Base-by-base conservation (phyloP, 345 rosid genomes). In the Dimocarpus longan region DNA sequence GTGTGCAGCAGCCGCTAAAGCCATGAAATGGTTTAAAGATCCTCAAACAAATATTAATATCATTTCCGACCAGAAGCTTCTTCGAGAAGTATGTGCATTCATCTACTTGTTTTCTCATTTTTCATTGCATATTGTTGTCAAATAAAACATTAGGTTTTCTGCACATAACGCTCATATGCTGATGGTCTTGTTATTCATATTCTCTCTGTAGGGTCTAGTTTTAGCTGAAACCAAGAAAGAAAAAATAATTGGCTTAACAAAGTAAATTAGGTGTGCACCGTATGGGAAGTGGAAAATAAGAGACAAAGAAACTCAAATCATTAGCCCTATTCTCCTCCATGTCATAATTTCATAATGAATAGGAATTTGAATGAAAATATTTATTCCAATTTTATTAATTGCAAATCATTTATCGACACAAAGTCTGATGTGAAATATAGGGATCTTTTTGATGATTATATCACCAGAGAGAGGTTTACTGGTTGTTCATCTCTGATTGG, bases 11-110 rank as follows among this genome's bases (percentile, higher is more conserved):
- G 98, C 99, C 66, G 88, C 80, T 72, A 96, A 91, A 79, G 80
- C 99, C 67, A 94, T 96, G 22, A 82, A 86, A 82, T 93, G 98
- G 98, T 93, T 90, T 84, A 94, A 88, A 83, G 91, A 96, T 87
- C 94, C 97, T 79, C 84, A 76, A 80, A 87, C 92, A 70, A 96
- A 94, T 78, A 80, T 52, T 80, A 96, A 96, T 79, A 78, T 94
- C 59, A 79, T 44, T 74, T 71, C 92, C 75, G 89, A 82, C 78
- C 76, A 78, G 76, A 87, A 78, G 77, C 76, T 78, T 75, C 94
- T 96, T 63, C 87, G 84, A 79, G 99, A 96, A 96, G 99, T 94
- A 84, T 57, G 79, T 73, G 2, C 9, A 67, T 63, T 70, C 65
- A 64, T 68, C 67, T 46, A 3, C 3, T 16, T 73, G 18, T 67